Base-by-base conservation (phyloP, 495 filamentous ascomycete genomes). In the Penicillium herquei region DNA sequence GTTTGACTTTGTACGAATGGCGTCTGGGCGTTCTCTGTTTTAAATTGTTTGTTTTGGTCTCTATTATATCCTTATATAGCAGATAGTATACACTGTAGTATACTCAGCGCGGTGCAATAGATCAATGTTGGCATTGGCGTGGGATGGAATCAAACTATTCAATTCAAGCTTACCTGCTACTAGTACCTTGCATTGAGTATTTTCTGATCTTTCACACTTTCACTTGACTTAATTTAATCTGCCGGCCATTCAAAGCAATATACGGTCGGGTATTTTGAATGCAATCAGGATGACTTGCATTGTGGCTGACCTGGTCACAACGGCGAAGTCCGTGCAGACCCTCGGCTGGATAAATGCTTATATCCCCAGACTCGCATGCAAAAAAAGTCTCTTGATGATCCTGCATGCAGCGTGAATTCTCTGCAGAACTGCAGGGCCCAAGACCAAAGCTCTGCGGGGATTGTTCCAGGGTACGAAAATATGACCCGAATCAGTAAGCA, bases 1-100 rank as follows among this genome's bases (percentile, higher is more conserved):
- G 26, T 92, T 90, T 74, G 90, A 90, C 70, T 94, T 94, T 74
- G 89, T 92, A 35, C 70, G 89, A 39, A 76, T 92, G 73, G 88
- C 89, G 7, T 86, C 85, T 58, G 89, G 88, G 13, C 70, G 87
- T 55, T 81, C 82, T 21, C 66, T 90, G 64, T 90, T 84, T 70
- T 88, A 75, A 68, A 48, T 13, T 21, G 10, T 6, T 46, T 55
- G 35, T 37, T n/a, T 21, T 33, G 7, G 6, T 21, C 16, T 57
- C 26, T 37, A 34, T 41, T 17, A 43, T 39, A 37, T 41, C n/a
- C n/a, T 7, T 37, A 11, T 32, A 48, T 41, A 49, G 21, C 21
- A 26, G 21, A 4, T 26, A 26, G 21, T 26, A 26, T 26, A 26
- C 21, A 26, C 21, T 26, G 14, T 49, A 11, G 8, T 39, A 37